Evolutionary conservation across 129 eudicot genomes (phyloP).

Genomic region (Escallonia herrerae): DNA sequence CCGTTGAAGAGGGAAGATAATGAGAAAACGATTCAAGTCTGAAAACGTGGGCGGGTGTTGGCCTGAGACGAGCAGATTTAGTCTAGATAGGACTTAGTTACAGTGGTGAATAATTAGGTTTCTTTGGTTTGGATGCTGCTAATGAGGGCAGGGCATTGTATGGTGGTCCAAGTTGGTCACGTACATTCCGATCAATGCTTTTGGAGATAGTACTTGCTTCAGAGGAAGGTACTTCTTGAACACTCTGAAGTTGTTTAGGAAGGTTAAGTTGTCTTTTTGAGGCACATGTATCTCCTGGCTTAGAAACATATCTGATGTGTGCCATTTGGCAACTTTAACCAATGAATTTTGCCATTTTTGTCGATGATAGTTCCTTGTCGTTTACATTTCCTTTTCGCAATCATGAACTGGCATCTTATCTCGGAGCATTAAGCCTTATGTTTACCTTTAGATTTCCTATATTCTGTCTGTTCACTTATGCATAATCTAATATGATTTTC

Average conservation of each 20-base stretch:
- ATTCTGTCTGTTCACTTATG: too few relatives aligned
- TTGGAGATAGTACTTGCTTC: conserved; percentile 38
- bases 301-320: conserved; percentile 13
- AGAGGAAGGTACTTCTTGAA: conserved; percentile 42
- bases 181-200: conserved; percentile 41
- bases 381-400: neutral
- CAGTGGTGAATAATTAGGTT: conserved; percentile 54
- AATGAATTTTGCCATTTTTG: conserved; percentile 39
- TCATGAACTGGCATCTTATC: too few relatives aligned
- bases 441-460: too few relatives aligned
- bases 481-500: too few relatives aligned
- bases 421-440: too few relatives aligned
- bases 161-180: conserved; percentile 40
- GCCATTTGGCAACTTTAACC: conserved; percentile 25
- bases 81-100: conserved; percentile 35
- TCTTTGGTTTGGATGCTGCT: conserved; percentile 22
- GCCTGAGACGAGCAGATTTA: conserved; percentile 13
- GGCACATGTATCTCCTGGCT: conserved; percentile 33
- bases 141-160: conserved; percentile 17
- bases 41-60: conserved; percentile 18
- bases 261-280: conserved; percentile 23
- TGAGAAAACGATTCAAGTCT: conserved; percentile 31
- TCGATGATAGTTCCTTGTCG: conserved; percentile 6
- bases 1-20: conserved; percentile 33
- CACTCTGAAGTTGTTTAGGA: conserved; percentile 26